Evolutionary conservation across 2,329 filamentous ascomycete species (phyloP).

Genomic region (Botrytis deweyae): DNA sequence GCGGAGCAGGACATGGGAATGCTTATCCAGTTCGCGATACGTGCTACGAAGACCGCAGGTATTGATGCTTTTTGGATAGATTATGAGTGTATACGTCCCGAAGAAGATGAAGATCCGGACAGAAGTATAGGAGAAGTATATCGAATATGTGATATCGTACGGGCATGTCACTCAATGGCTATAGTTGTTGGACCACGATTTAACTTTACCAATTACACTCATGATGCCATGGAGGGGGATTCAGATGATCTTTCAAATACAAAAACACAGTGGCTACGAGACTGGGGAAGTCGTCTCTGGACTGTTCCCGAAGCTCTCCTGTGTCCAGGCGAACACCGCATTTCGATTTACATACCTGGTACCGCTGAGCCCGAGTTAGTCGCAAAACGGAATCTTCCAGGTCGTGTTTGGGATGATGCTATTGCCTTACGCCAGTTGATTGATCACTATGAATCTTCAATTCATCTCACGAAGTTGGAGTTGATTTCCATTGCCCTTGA

Average conservation of each 20-base stretch:
- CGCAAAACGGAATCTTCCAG: conserved; percentile 3
- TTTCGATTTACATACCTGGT: conserved; percentile 3
- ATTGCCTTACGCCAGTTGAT: conserved; percentile 26
- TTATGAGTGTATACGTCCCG: conserved; percentile 15
- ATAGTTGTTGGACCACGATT: conserved; percentile 21
- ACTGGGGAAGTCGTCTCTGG: conserved; percentile 25
- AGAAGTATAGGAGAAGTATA: conserved; percentile 18
- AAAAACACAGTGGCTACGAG: conserved; percentile 12
- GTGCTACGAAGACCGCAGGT: background rate
- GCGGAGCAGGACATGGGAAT: background rate
- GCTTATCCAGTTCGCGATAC: background rate
- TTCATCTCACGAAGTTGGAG: conserved; percentile 37
- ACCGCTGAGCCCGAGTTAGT: background rate
- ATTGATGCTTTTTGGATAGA: conserved; percentile 19
- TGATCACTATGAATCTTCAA: conserved; percentile 36
- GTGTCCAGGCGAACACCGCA: background rate
- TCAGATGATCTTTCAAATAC: background rate
- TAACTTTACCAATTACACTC: conserved; percentile 4
- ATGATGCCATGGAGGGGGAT: background rate
- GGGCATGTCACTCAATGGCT: conserved; percentile 24
- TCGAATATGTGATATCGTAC: conserved; percentile 29
- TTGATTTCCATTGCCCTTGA: conserved; percentile 34
- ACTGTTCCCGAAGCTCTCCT: conserved; percentile 26
- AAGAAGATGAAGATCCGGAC: background rate
- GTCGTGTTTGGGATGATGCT: conserved; percentile 6